Evolutionary conservation across 441 rosid genomes (phyloP).

Genomic region (Adansonia madagascariensis): DNA sequence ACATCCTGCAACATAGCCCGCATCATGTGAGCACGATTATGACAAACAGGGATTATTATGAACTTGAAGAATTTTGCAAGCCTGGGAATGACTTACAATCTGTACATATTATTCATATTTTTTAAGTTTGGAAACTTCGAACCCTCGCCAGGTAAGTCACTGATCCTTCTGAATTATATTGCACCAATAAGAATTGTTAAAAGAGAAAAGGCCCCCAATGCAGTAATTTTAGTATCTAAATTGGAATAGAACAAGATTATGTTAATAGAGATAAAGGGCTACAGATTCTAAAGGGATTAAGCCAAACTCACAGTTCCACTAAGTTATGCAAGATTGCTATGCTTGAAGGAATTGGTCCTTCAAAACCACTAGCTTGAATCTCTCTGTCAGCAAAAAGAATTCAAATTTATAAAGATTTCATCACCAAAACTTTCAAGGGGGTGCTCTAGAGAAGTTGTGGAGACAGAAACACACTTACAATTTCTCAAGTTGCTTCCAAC

Average conservation of each 20-base stretch:
- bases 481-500: conserved; percentile 37
- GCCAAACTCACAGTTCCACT: conserved; percentile 43
- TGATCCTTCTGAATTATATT: conserved; percentile 41
- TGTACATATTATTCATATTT: conserved; percentile 28
- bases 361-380: conserved; percentile 50
- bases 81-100: conserved; percentile 33
- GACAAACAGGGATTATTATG: background rate
- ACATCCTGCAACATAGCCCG: conserved; percentile 34
- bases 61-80: conserved; percentile 3
- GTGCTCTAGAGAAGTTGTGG: background rate
- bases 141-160: conserved; percentile 40
- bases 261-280: background rate
- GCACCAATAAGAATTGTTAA: background rate
- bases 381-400: conserved; percentile 33
- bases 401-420: background rate
- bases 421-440: background rate
- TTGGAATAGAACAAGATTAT: background rate
- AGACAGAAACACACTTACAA: conserved; percentile 29
- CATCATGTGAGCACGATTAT: background rate
- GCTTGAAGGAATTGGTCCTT: conserved; percentile 51
- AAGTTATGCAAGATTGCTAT: conserved; percentile 37
- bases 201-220: background rate
- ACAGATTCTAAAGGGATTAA: background rate
- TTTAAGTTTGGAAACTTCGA: conserved; percentile 39
- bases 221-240: background rate